Conservation (phyloP, 176 grass and related monocot genomes). For the Eleusine coracana region DNA sequence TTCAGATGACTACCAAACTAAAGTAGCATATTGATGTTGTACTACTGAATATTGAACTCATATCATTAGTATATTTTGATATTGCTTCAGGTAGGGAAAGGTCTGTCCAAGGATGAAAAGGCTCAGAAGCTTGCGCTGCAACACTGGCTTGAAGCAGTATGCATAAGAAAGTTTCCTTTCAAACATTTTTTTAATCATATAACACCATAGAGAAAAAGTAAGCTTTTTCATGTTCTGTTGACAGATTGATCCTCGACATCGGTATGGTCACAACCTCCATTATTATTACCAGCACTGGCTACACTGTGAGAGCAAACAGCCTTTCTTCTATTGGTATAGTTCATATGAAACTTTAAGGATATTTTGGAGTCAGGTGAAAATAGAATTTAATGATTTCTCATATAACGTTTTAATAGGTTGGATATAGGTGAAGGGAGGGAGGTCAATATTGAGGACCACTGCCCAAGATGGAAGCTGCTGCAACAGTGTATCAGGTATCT, state of each 20-base stretch:
- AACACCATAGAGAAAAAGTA: not conserved
- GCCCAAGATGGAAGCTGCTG: constrained; percentile 71
- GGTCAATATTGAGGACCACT: constrained; percentile 62
- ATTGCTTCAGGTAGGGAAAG: constrained; percentile 82
- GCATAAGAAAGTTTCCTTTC: constrained; percentile 13
- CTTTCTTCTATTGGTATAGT: constrained; percentile 95
- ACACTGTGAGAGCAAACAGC: constrained; percentile 74
- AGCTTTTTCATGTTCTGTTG: constrained; percentile 28
- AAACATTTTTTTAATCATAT: not conserved
- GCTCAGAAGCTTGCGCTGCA: constrained; percentile 92
- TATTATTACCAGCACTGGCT: constrained; percentile 91
- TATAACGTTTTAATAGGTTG: constrained; percentile 55
- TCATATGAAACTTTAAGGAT: constrained; percentile 18
- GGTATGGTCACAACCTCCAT: constrained; percentile 93
- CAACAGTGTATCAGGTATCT: constrained; percentile 99
- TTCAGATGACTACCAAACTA: not conserved
- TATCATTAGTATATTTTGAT: not conserved
- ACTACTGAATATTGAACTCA: constrained; percentile 13
- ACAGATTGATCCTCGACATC: constrained; percentile 92
- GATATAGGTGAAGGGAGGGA: constrained; percentile 96
- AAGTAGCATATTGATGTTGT: constrained; percentile 2
- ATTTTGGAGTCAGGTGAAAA: constrained; percentile 34
- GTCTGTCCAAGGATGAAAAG: constrained; percentile 87
- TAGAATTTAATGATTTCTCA: constrained; percentile 40
- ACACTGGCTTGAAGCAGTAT: constrained; percentile 96